These are phyloP conservation scores for Triglochin maritima DNA, from an alignment of 106 monocot genomes.

Conservation along the genomic window DNA sequence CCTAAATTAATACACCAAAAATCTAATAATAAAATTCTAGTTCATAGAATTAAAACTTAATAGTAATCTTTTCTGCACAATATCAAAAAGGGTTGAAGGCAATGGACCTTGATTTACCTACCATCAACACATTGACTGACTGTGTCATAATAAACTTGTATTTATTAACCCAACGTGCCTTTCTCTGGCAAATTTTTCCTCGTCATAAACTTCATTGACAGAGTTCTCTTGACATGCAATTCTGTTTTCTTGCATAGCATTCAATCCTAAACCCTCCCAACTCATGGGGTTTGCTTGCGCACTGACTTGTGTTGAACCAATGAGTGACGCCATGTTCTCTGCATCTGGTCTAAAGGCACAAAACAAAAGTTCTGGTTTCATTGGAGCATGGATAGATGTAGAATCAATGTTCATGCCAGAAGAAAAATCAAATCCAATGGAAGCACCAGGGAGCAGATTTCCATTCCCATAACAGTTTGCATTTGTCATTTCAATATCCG, in stretches of 20 bases:
- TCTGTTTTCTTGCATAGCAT: slow-evolving; percentile 28
- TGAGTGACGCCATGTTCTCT: slow-evolving; percentile 32
- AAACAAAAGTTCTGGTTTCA: slow-evolving; percentile 29
- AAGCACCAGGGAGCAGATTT: slow-evolving; percentile 18
- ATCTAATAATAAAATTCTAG: too few relatives aligned
- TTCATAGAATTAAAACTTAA: too few relatives aligned
- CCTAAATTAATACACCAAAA: too few relatives aligned
- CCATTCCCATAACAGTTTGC: slow-evolving; percentile 15
- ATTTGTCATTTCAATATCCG: slow-evolving; percentile 30
- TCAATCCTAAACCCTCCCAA: slow-evolving; percentile 34
- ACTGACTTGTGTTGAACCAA: slow-evolving; percentile 17
- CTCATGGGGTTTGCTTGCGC: slow-evolving; percentile 18
- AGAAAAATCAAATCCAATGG: slow-evolving; percentile 34
- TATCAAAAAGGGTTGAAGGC: too few relatives aligned
- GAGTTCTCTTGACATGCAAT: slow-evolving; percentile 61
- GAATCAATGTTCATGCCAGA: slow-evolving; percentile 32
- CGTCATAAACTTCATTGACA: slow-evolving; percentile 52
- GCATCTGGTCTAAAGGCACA: slow-evolving; percentile 30
- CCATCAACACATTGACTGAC: too few relatives aligned
- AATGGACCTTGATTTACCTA: too few relatives aligned
- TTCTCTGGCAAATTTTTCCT: slow-evolving; percentile 37
- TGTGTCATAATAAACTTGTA: slow-evolving; percentile 27
- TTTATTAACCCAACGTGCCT: slow-evolving; percentile 29
- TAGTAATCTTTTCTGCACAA: too few relatives aligned
- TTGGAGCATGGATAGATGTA: slow-evolving; percentile 17